Evolutionary conservation across 805 yeast genomes (phyloP).

Genomic region (Starmerella bombicola): DNA sequence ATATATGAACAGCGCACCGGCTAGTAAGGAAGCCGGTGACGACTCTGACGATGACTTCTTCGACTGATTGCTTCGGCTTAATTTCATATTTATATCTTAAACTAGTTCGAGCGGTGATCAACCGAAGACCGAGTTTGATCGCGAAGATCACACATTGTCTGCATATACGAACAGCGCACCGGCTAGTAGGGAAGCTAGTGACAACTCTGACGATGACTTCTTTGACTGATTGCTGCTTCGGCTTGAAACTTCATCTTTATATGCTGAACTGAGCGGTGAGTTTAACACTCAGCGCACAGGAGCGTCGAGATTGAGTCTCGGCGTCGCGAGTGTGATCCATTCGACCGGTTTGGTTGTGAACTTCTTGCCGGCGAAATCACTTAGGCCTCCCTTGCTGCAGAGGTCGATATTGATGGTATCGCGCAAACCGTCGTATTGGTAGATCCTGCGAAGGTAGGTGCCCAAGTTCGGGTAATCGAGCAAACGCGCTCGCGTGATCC

Average conservation of each 20-base stretch:
- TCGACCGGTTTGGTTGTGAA: neutral
- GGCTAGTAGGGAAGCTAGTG: slow-evolving; percentile 5
- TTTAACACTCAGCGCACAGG: slow-evolving; percentile 26
- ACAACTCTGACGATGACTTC: slow-evolving; percentile 31
- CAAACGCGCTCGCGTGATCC: slow-evolving; percentile 68
- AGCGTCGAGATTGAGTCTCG: slow-evolving; percentile 8
- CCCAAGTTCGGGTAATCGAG: slow-evolving; percentile 61
- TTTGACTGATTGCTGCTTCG: slow-evolving; percentile 30
- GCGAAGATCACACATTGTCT: slow-evolving; percentile 2
- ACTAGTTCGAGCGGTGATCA: slow-evolving; percentile 12
- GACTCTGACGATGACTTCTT: slow-evolving; percentile 33
- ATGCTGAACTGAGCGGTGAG: too few species aligned
- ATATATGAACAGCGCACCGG: neutral
- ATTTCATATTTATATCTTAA: too few species aligned
- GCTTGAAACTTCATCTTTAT: too few species aligned
- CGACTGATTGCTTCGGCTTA: slow-evolving; percentile 27
- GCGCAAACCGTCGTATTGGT: slow-evolving; percentile 26
- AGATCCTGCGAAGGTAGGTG: slow-evolving; percentile 66
- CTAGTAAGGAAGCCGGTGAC: slow-evolving; percentile 8
- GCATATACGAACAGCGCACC: neutral
- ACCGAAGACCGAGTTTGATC: slow-evolving; percentile 40
- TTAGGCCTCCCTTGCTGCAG: neutral
- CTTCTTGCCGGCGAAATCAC: neutral
- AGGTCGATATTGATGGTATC: neutral
- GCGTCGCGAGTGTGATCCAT: too few species aligned